phyloP scores from a whole-genome alignment of 2,329 filamentous ascomycete species.

The Diaporthe helianthi region DNA sequence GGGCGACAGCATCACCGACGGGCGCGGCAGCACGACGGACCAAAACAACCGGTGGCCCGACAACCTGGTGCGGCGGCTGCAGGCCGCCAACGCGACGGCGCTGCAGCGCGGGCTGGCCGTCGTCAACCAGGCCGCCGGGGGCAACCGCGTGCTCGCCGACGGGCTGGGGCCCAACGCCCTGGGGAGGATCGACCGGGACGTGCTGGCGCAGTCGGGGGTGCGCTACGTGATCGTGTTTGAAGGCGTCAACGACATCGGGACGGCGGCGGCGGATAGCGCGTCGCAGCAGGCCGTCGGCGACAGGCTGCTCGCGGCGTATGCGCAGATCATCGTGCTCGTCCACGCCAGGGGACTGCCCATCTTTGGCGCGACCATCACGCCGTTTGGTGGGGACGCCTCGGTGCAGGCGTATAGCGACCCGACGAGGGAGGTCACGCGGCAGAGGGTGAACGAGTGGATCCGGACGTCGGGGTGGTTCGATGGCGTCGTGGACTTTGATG shows the following conservation, averaged over 20 bases:
- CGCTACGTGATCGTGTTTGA: constrained; percentile 66
- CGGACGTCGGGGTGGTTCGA: constrained; percentile 62
- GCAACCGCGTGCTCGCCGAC: constrained; percentile 66
- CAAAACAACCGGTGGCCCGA: constrained; percentile 59
- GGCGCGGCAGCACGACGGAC: constrained; percentile 65
- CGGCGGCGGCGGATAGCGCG: constrained; percentile 49
- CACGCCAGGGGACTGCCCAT: constrained; percentile 60
- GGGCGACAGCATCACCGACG: constrained; percentile 73
- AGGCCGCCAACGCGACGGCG: constrained; percentile 37
- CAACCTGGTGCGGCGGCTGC: constrained; percentile 52
- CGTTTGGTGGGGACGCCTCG: constrained; percentile 49
- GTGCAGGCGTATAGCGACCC: constrained; percentile 57
- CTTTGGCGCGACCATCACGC: constrained; percentile 62
- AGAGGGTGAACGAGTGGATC: constrained; percentile 66
- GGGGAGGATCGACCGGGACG: constrained; percentile 64
- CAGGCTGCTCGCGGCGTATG: constrained; percentile 59
- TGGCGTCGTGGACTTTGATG: constrained; percentile 68
- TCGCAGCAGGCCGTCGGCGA: constrained; percentile 55
- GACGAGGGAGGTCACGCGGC: constrained; percentile 59
- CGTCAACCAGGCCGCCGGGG: constrained; percentile 68
- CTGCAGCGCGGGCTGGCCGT: constrained; percentile 53
- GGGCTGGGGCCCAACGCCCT: constrained; percentile 66
- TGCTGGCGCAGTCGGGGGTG: constrained; percentile 61
- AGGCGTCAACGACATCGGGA: constrained; percentile 71
- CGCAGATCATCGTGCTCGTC: constrained; percentile 61